These are phyloP conservation scores for Cercospora sp. DNA, from an alignment of 2,329 filamentous ascomycete genomes.

Conservation along the genomic window DNA sequence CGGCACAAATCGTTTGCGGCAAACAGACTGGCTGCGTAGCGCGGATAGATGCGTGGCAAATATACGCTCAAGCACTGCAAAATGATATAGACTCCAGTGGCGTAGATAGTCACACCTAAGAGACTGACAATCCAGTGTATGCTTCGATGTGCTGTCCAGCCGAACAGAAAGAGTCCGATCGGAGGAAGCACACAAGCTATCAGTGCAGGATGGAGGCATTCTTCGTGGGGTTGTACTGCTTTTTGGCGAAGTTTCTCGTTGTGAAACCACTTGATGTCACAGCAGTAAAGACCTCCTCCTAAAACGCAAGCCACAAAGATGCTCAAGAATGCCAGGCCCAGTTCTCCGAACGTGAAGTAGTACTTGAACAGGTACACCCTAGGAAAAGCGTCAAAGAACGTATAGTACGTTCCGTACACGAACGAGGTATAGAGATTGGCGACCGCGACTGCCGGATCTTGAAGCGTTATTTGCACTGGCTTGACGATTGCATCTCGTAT, in stretches of 20 bases:
- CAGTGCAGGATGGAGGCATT: slow-evolving; percentile 37
- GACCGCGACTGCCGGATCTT: slow-evolving; percentile 60
- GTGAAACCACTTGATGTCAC: slow-evolving; percentile 32
- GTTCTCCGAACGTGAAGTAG: slow-evolving; percentile 53
- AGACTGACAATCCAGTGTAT: slow-evolving; percentile 47
- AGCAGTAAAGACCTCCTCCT: slow-evolving; percentile 29
- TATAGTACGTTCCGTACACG: slow-evolving; percentile 62
- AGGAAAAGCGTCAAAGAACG: slow-evolving; percentile 67
- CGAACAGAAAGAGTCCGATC: slow-evolving; percentile 40
- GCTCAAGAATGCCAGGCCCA: slow-evolving; percentile 42
- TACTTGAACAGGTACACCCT: slow-evolving; percentile 63
- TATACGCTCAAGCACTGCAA: slow-evolving; percentile 48
- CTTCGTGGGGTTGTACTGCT: slow-evolving; percentile 33
- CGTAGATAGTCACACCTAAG: slow-evolving; percentile 46
- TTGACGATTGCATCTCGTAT: slow-evolving; percentile 58
- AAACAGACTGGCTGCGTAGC: slow-evolving; percentile 58
- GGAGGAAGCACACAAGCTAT: slow-evolving; percentile 35
- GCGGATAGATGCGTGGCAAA: slow-evolving; percentile 42
- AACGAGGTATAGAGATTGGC: slow-evolving; percentile 63
- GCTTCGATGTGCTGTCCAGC: slow-evolving; percentile 31
- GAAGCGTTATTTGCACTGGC: slow-evolving; percentile 53
- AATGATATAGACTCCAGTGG: slow-evolving; percentile 42
- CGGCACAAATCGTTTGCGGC: slow-evolving; percentile 62
- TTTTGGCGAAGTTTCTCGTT: slow-evolving; percentile 30
- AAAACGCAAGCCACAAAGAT: slow-evolving; percentile 39